Percentiles rank a stretch among this genome's conserved stretches.
Conservation (phyloP, 768 basidiomycete genomes). For the Phanerochaete sordida region DNA sequence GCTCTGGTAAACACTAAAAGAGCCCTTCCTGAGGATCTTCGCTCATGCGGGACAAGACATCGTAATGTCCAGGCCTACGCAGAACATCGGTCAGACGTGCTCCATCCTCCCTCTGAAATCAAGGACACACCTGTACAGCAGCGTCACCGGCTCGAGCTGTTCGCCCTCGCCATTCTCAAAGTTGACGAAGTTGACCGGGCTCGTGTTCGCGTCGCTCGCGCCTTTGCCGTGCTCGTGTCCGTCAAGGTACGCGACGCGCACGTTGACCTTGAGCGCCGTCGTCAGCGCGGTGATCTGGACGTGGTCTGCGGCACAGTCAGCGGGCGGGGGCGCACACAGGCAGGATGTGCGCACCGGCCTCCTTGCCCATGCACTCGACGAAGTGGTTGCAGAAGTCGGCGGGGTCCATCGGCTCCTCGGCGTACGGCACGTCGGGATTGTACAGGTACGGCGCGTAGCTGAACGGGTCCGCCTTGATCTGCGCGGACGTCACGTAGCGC, state of each 20-base stretch:
- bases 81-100: background rate
- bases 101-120: background rate
- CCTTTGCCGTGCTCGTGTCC: constrained; percentile 36
- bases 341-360: too few species aligned
- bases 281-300: constrained; percentile 79
- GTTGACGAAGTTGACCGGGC: constrained; percentile 62
- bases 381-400: constrained; percentile 71
- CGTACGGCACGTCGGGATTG: constrained; percentile 57
- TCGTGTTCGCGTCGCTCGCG: constrained; percentile 27
- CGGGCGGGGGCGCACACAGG: too few species aligned
- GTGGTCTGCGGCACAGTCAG: constrained; percentile 50
- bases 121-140: constrained; percentile 68
- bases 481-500: constrained; percentile 78
- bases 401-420: constrained; percentile 45
- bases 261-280: constrained; percentile 58
- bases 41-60: constrained; percentile 49
- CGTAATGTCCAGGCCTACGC: constrained; percentile 82
- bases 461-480: constrained; percentile 64
- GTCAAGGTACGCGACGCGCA: constrained; percentile 81
- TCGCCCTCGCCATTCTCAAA: constrained; percentile 47
- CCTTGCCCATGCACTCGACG: constrained; percentile 75
- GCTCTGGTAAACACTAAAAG: background rate
- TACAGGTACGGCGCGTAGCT: constrained; percentile 71
- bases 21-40: constrained; percentile 17
- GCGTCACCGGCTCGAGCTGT: constrained; percentile 44